Evolutionary conservation across 768 basidiomycete species (phyloP).

Genomic region (Tulasnella sp.): DNA sequence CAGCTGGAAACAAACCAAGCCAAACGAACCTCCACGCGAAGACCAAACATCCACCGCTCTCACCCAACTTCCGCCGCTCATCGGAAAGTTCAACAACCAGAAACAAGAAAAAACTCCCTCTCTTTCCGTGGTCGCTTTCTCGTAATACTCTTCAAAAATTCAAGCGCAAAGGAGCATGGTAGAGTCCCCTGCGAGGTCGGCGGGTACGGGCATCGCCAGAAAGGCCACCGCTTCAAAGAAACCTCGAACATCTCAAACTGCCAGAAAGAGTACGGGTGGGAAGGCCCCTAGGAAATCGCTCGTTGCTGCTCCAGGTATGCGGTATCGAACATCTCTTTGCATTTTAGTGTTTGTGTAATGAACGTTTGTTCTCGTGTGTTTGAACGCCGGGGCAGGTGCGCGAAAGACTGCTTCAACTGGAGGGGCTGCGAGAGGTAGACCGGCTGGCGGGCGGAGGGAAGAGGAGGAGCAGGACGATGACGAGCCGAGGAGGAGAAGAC

Average conservation of each 20-base stretch:
- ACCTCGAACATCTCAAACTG: conserved; percentile 39
- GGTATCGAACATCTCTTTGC: background rate
- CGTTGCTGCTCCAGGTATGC: background rate
- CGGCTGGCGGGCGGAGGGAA: background rate
- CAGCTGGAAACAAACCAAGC: background rate
- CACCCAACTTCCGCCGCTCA: background rate
- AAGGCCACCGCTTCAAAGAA: conserved; percentile 75
- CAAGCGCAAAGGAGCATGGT: conserved; percentile 7
- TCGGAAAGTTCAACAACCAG: background rate
- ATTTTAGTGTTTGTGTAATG: background rate
- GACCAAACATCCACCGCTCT: conserved; percentile 1
- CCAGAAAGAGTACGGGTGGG: conserved; percentile 9
- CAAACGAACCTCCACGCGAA: conserved; percentile 27
- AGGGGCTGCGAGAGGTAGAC: background rate
- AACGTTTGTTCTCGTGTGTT: background rate
- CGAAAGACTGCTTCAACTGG: background rate
- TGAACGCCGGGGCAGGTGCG: background rate
- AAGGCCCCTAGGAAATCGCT: conserved; percentile 12
- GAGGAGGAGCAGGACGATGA: conserved; percentile 11
- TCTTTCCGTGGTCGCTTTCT: background rate
- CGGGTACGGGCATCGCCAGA: conserved; percentile 44
- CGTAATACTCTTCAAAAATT: background rate
- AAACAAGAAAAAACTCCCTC: background rate
- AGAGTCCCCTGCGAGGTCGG: conserved; percentile 18
- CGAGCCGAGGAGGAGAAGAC: conserved; percentile 44